Conservation (phyloP, 164 flowering plant species). For the Dillenia suffruticosa region DNA sequence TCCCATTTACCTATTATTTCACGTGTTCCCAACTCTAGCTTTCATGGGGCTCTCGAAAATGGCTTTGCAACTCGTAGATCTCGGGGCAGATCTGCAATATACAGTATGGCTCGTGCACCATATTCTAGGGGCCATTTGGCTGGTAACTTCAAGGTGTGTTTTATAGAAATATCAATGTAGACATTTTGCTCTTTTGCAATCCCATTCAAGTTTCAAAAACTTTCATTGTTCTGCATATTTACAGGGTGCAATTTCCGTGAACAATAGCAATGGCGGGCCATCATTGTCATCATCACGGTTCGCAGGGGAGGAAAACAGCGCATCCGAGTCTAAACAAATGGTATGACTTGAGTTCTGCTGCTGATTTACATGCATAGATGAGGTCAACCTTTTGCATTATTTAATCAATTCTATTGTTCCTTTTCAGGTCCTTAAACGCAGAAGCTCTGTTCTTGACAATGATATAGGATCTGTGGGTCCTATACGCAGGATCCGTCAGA, state of each 20-base stretch:
- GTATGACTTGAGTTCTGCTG: conserved; percentile 11
- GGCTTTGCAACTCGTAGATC: conserved; percentile 57
- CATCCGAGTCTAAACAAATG: conserved; percentile 42
- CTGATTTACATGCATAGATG: not conserved
- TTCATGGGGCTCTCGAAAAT: conserved; percentile 34
- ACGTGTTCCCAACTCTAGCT: conserved; percentile 29
- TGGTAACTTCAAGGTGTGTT: conserved; percentile 39
- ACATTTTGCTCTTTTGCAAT: not conserved
- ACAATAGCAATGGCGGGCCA: conserved; percentile 31
- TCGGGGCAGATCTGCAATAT: conserved; percentile 83
- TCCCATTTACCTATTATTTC: conserved; percentile 32
- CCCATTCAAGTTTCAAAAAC: not conserved
- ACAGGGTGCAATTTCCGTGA: conserved; percentile 29
- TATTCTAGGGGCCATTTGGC: conserved; percentile 49
- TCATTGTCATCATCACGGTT: conserved; percentile 33
- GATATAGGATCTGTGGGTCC: conserved; percentile 80
- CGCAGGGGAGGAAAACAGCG: conserved; percentile 25
- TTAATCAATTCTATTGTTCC: conserved; percentile 6
- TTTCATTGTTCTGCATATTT: conserved; percentile 1
- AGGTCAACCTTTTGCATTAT: not conserved
- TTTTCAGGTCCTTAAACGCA: conserved; percentile 63
- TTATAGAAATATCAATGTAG: not conserved
- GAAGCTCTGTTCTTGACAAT: conserved; percentile 67
- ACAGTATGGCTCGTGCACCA: conserved; percentile 83
- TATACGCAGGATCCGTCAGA: conserved; percentile 83